These are phyloP conservation scores for Trametes maxima DNA, from an alignment of 768 basidiomycete species.

Conservation along the genomic window DNA sequence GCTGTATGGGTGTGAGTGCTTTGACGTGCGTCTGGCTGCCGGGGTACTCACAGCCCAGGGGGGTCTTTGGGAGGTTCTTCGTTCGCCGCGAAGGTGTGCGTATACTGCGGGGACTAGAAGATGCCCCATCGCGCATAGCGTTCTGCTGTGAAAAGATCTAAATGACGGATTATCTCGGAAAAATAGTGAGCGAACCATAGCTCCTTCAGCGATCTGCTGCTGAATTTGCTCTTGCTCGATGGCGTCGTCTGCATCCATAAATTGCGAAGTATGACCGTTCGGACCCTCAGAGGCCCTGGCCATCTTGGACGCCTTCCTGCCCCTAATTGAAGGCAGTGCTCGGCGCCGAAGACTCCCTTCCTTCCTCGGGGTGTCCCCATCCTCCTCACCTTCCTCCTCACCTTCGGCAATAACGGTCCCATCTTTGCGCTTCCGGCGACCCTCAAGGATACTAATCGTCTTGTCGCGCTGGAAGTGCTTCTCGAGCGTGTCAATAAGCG, in stretches of 20 bases:
- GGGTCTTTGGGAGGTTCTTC: conserved; percentile 32
- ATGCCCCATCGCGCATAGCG: conserved; percentile 55
- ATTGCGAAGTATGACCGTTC: conserved; percentile 71
- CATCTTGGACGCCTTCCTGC: conserved; percentile 35
- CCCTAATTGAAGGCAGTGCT: conserved; percentile 35
- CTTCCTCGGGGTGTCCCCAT: conserved; percentile 58
- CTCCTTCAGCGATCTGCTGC: conserved; percentile 77
- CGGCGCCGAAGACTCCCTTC: conserved; percentile 48
- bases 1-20: conserved; percentile 17
- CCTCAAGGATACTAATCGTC: conserved; percentile 86
- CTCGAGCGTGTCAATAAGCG: conserved; percentile 78
- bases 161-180: not conserved
- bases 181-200: conserved; percentile 51
- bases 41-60: conserved; percentile 14
- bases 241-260: conserved; percentile 88
- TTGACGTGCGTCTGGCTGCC: not conserved
- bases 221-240: conserved; percentile 87
- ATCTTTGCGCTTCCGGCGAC: conserved; percentile 46
- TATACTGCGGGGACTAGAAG: conserved; percentile 68
- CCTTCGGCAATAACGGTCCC: conserved; percentile 28
- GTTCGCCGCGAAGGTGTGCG: conserved; percentile 56
- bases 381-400: conserved; percentile 43
- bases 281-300: conserved; percentile 39
- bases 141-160: conserved; percentile 45
- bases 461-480: conserved; percentile 81